Evolutionary conservation across 2,329 filamentous ascomycete genomes (phyloP), one percentile per base, ranked within the genome.

Genomic region (Penicillium digitatum): DNA sequence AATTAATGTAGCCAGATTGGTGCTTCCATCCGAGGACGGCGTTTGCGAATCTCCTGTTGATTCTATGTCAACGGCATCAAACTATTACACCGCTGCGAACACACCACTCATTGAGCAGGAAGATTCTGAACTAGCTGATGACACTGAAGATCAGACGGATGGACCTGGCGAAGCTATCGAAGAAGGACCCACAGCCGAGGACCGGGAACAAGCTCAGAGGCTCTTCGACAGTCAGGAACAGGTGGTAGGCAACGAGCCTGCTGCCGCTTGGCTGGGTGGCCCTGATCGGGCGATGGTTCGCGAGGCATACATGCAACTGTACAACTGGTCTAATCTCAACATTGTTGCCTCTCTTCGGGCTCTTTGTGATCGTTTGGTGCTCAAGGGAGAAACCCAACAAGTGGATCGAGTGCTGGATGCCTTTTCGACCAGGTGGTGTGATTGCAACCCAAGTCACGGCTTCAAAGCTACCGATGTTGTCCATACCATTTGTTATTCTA

Each of bases 401-500:
- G 90, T 99, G 20, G 94, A 99, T 71, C 88, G 94, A 32, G 93
- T 99, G 56, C 77, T 99, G 60, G 89, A 95, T 66, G 87, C 89
- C 20, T 93, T 97, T 66, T 90, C 94, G 3, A 86, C 85, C 61
- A 81, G 93, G 58, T 99, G 94, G 94, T 96, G 90, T 71, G 84
- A 89, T 63, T 96, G 92, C 79, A 99, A 99, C 69, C 84, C 89
- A 0, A 87, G 86, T 40, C 91, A 99, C 73, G 92, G 93, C 14
- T 99, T 97, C 80, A 96, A 94, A 74, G 85, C 88, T 52, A 84
- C 81, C 63, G 90, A 97, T 76, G 88, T 97, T 45, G 92, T 99
- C 18, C 93, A 99, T 72, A 96, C 92, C 24, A 95, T 97, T 60
- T 95, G 90, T 75, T 99, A 97, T 73, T 96, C 94, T 1, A 85